Base-by-base conservation (phyloP, 1,139 yeast genomes). In the Lodderomyces orthopsilosis region DNA sequence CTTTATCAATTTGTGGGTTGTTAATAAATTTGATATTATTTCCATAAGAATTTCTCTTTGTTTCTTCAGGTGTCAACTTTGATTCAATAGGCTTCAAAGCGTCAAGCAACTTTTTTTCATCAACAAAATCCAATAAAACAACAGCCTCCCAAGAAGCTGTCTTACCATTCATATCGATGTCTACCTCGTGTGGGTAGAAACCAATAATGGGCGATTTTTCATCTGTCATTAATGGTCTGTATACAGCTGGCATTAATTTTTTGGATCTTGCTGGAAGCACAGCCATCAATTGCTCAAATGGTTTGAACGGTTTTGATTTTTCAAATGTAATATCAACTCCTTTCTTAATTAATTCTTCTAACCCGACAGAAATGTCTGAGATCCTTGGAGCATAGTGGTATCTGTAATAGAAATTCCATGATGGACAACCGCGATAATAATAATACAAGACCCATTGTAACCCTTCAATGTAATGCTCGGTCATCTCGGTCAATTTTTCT, bases 121-220 rank as follows among this genome's bases (percentile, higher is more conserved):
- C 98, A 42, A 93, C 97, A 72, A 94, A 94, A 10, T 95, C 85
- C 49, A 93, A 77, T 58, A 89, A 79, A n/a, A 93, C 96, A 44
- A 93, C 97, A 7, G 98, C 98, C 67, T 93, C 98, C 99, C 99
- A 93, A 41, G 88, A 84, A 6, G 95, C 95, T 44, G 91, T 87
- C 62, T 93, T 94, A 41, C 98, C 98, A 59, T 93, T 94, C 78
- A 83, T 74, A 66, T 94, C 98, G 40, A 89, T 75, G 44, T 83
- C 91, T 49, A 93, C 96, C 49, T 88, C 89, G 49, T 78, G 75
- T 4, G 99, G 99, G 59, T 94, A 93, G 56, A 90, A 91, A 53
- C 89, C 96, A 46, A 76, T 77, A 51, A 94, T 90, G 22, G 97
- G 96, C 2, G 98, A 91, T 41, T 74, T 74, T 38, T 83, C 84